Conservation (phyloP, 2,329 filamentous ascomycete species). For the Sordariomycetes sp. region DNA sequence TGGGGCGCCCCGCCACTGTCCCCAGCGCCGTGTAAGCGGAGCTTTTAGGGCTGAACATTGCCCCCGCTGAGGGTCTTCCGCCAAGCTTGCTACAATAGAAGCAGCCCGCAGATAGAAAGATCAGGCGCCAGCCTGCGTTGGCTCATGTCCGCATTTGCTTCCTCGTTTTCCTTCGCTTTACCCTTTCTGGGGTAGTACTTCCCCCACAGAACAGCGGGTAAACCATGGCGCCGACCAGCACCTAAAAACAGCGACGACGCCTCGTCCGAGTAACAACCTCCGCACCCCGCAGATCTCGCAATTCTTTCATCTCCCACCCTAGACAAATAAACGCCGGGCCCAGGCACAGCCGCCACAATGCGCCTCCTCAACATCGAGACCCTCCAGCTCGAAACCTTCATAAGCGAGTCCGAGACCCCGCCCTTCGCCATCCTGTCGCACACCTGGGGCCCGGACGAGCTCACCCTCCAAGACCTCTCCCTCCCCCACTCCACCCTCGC, state of each 20-base stretch:
- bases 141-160: too few species aligned
- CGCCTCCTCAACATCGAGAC: constrained; percentile 8
- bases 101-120: too few species aligned
- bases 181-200: too few species aligned
- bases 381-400: constrained; percentile 5
- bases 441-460: constrained; percentile 16
- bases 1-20: too few species aligned
- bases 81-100: too few species aligned
- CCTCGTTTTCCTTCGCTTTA: too few species aligned
- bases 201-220: not conserved
- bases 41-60: too few species aligned
- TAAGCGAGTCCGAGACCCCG: constrained; percentile 6
- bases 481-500: not conserved
- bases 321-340: not conserved
- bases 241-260: too few species aligned
- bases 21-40: too few species aligned
- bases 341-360: constrained; percentile 17
- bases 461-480: constrained; percentile 15
- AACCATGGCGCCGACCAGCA: not conserved
- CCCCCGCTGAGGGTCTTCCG: too few species aligned
- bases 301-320: not conserved
- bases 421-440: constrained; percentile 19
- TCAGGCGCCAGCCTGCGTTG: too few species aligned
- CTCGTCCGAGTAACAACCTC: too few species aligned
- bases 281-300: not conserved